These are phyloP conservation scores for Phytophthora fragariaefolia DNA, from an alignment of 352 stramenopile genomes.

Conservation along the genomic window DNA sequence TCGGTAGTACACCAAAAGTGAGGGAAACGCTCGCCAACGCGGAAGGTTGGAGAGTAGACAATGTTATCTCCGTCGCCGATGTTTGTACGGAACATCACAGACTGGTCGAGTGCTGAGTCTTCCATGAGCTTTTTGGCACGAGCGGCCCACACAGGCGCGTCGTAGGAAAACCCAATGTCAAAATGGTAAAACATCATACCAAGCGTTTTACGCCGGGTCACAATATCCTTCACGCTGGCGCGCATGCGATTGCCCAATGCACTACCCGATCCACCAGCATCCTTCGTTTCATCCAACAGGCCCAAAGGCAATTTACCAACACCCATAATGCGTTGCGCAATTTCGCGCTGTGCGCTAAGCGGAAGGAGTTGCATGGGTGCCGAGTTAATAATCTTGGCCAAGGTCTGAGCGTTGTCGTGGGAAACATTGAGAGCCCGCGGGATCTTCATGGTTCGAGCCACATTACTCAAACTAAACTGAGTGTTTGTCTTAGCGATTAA, in stretches of 20 bases:
- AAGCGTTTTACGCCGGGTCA: conserved; percentile 56
- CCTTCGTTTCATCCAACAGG: conserved; percentile 49
- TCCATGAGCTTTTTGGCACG: conserved; percentile 67
- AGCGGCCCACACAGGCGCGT: conserved; percentile 45
- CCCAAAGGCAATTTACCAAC: conserved; percentile 72
- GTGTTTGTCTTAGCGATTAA: conserved; percentile 78
- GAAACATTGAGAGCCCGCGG: conserved; percentile 82
- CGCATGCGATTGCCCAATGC: conserved; percentile 67
- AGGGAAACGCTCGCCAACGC: conserved; percentile 66
- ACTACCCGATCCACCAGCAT: conserved; percentile 40
- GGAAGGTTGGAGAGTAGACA: conserved; percentile 57
- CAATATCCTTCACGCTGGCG: conserved; percentile 63
- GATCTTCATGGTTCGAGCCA: conserved; percentile 88
- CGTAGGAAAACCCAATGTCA: conserved; percentile 86
- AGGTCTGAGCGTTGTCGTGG: conserved; percentile 73
- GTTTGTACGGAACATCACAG: conserved; percentile 48
- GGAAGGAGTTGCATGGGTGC: conserved; percentile 67
- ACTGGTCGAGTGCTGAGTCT: conserved; percentile 58
- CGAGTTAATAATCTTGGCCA: conserved; percentile 68
- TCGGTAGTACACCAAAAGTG: conserved; percentile 64
- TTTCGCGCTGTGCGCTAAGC: conserved; percentile 54
- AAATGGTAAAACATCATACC: conserved; percentile 91
- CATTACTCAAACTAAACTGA: conserved; percentile 85
- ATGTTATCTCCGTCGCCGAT: conserved; percentile 18
- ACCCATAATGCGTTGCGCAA: conserved; percentile 74